Percentiles rank a stretch among this genome's conserved stretches.
Conservation (phyloP, 768 basidiomycete species). For the Cystofilobasidium ferigula region DNA sequence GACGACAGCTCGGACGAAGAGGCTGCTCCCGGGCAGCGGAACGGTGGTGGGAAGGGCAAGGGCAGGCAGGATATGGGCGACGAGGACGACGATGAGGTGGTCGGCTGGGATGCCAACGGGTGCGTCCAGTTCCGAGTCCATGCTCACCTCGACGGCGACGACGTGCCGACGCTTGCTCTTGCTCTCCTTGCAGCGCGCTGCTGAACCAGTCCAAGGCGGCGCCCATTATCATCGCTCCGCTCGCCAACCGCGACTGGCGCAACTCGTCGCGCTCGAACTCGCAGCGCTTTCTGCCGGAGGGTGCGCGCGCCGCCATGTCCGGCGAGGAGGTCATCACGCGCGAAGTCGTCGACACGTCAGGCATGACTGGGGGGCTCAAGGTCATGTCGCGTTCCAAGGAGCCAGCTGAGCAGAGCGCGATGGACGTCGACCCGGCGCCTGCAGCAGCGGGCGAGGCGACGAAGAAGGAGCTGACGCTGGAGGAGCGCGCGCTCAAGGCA, state of each 20-base stretch:
- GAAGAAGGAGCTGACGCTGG: slow-evolving; percentile 43
- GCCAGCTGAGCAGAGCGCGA: not conserved
- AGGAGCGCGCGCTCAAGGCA: slow-evolving; percentile 68
- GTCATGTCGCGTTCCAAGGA: not conserved
- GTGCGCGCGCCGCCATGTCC: slow-evolving; percentile 39
- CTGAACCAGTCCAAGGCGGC: not conserved
- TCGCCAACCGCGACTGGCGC: slow-evolving; percentile 85
- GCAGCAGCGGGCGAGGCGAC: slow-evolving; percentile 35
- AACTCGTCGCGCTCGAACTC: slow-evolving; percentile 40
- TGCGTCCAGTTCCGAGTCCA: slow-evolving; percentile 3
- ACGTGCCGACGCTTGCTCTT: not conserved
- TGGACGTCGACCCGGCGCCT: slow-evolving; percentile 25
- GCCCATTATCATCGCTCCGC: slow-evolving; percentile 73
- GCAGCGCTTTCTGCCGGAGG: slow-evolving; percentile 60
- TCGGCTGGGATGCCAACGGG: slow-evolving; percentile 25
- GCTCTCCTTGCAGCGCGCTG: not conserved
- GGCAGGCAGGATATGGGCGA: not conserved
- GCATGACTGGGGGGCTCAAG: slow-evolving; percentile 2
- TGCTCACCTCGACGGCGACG: not conserved
- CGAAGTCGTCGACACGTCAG: slow-evolving; percentile 9
- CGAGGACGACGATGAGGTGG: slow-evolving; percentile 15
- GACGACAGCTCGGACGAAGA: slow-evolving; percentile 14
- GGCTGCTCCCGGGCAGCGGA: not conserved
- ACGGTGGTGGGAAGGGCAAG: not conserved
- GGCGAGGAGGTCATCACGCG: slow-evolving; percentile 7